These are phyloP conservation scores for Elaphomyces granulatus DNA, from an alignment of 495 filamentous ascomycete genomes.

Conservation along the genomic window DNA sequence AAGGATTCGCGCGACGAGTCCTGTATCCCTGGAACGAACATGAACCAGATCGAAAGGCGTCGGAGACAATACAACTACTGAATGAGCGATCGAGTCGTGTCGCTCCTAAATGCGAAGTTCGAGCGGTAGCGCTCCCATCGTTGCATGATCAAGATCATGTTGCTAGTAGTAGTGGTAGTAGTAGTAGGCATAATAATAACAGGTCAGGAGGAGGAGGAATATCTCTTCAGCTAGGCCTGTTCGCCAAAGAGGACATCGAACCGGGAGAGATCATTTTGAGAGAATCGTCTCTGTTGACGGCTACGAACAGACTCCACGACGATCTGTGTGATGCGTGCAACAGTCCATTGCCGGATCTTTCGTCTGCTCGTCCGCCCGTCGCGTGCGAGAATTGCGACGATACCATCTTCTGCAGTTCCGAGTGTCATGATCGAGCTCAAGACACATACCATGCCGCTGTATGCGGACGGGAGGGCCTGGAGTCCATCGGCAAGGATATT, in stretches of 20 bases:
- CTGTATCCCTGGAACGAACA: conserved; percentile 88
- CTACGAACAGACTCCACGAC: conserved; percentile 67
- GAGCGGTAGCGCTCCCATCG: conserved; percentile 55
- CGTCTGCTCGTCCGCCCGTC: conserved; percentile 30
- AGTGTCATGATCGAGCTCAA: conserved; percentile 59
- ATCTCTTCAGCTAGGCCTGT: conserved; percentile 68
- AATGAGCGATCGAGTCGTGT: conserved; percentile 49
- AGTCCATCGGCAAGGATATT: conserved; percentile 67
- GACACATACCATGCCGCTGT: conserved; percentile 68
- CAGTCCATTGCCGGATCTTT: conserved; percentile 50
- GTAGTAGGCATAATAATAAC: background rate
- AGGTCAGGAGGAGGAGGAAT: conserved; percentile 13
- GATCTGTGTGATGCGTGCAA: conserved; percentile 76
- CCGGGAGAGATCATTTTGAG: conserved; percentile 63
- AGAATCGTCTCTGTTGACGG: conserved; percentile 69
- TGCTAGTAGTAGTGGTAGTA: background rate
- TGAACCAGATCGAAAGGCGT: conserved; percentile 70
- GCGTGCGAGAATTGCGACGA: conserved; percentile 64
- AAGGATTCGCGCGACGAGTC: conserved; percentile 66
- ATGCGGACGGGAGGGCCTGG: conserved; percentile 63
- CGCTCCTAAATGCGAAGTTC: conserved; percentile 56
- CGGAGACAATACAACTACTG: conserved; percentile 48
- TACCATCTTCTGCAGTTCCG: conserved; percentile 69
- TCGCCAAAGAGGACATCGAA: conserved; percentile 67
- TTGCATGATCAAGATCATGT: conserved; percentile 36